Percentiles rank a stretch among this genome's conserved stretches.
Evolutionary conservation across 495 filamentous ascomycete species (phyloP).

Genomic region (Xylaria curta): DNA sequence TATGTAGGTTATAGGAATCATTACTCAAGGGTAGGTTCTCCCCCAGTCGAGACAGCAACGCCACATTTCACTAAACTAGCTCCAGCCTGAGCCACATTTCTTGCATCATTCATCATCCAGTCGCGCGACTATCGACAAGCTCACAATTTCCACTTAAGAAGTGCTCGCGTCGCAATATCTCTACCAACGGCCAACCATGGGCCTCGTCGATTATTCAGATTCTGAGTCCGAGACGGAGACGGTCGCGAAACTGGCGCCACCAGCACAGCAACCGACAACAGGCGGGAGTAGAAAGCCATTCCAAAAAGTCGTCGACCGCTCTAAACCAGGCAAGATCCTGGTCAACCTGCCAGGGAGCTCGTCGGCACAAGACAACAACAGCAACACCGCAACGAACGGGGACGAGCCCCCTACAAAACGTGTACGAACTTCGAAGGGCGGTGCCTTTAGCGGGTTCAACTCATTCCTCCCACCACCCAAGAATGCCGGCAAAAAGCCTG

Average conservation of each 20-base stretch:
- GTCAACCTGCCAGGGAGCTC: conserved; percentile 69
- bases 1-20: too few species aligned
- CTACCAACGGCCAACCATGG: conserved; percentile 57
- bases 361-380: conserved; percentile 45
- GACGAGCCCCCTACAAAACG: conserved; percentile 77
- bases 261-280: conserved; percentile 37
- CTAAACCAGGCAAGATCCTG: conserved; percentile 81
- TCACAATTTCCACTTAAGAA: neutral
- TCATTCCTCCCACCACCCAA: conserved; percentile 89
- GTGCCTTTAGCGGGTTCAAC: conserved; percentile 76
- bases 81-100: conserved; percentile 11
- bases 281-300: conserved; percentile 60
- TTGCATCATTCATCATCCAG: conserved; percentile 17
- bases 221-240: conserved; percentile 76
- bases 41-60: neutral
- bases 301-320: conserved; percentile 78
- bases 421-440: conserved; percentile 58
- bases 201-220: conserved; percentile 82
- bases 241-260: conserved; percentile 47
- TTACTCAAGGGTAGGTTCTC: neutral
- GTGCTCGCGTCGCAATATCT: neutral
- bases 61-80: neutral
- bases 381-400: conserved; percentile 32
- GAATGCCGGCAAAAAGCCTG: conserved; percentile 49
- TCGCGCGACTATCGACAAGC: neutral